Evolutionary conservation across 768 basidiomycete species (phyloP).

Genomic region (Neoboletus magnificus): DNA sequence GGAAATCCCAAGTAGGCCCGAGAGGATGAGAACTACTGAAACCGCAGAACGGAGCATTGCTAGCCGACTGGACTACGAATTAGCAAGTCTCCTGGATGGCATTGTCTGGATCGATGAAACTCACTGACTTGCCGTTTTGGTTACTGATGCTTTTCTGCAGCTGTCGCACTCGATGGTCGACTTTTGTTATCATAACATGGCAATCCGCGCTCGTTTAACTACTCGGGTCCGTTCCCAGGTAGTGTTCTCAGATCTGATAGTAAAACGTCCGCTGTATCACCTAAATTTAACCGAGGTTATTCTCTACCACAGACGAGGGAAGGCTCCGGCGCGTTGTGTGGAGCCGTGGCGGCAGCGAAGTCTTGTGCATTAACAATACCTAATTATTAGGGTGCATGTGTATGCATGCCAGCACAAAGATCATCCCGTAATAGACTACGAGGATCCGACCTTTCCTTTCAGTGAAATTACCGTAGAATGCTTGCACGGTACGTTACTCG

Average conservation of each 20-base stretch:
- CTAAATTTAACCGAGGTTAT: background rate
- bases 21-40: background rate
- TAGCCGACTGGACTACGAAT: background rate
- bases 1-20: background rate
- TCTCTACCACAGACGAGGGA: background rate
- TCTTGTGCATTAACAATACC: background rate
- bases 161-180: background rate
- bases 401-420: background rate
- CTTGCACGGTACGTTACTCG: background rate
- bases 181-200: background rate
- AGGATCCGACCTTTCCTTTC: background rate
- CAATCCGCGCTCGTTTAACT: background rate
- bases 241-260: background rate
- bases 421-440: background rate
- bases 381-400: background rate
- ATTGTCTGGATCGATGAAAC: background rate
- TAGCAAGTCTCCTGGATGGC: background rate
- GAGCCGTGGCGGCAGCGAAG: background rate
- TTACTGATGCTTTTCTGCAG: background rate
- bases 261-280: background rate
- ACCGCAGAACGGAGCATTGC: background rate
- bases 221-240: background rate
- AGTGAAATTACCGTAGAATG: background rate
- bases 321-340: too few species aligned
- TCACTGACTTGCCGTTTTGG: background rate